Base-by-base conservation (phyloP, 352 stramenopile genomes). In the Proteromonas lacertae region DNA sequence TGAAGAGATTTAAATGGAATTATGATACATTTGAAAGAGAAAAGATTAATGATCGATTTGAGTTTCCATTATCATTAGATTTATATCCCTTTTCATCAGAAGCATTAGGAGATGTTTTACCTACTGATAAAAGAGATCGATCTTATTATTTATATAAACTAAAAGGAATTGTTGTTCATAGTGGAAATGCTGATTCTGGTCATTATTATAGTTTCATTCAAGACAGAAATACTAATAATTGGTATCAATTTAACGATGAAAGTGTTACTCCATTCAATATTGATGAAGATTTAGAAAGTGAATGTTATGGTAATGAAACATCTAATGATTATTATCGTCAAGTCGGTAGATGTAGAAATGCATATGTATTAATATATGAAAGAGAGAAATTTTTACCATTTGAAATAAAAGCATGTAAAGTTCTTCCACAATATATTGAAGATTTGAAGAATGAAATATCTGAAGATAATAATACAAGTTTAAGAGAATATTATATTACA, bases 31-130 rank as follows among this genome's bases (percentile, higher is more conserved):
- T 55, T 16, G 3, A 33, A 13, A 39, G 50, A 8, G 47, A 52
- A 29, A 60, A 60, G 41, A 43, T 60, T 17, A 53, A 57, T 30
- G 50, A 60, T 42, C 19, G 28, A 8, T 60, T 57, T 41, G n/a
- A 17, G 1, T 60, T 60, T 29, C 50, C 47, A 7, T 12, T 47
- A 2, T 35, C 4, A 10, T 29, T 60, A 22, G n/a, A 39, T 20
- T 21, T 52, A 29, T 34, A 34, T 14, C 44, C 35, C 16, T 47
- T 49, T 30, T 39, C 34, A 2, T 33, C 40, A 16, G 40, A 46
- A 13, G 41, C 35, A 33, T 17, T 20, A 28, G 18, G 2, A 19
- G 13, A 13, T 34, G n/a, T 20, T n/a, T n/a, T n/a, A n/a, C n/a
- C n/a, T n/a, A n/a, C 14, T 35, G 12, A 23, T 18, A 5, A 24